Percentiles rank a stretch among this genome's conserved stretches.
phyloP scores from a whole-genome alignment of 2,329 filamentous ascomycete species.

The Ceratocystis alfenasii region DNA sequence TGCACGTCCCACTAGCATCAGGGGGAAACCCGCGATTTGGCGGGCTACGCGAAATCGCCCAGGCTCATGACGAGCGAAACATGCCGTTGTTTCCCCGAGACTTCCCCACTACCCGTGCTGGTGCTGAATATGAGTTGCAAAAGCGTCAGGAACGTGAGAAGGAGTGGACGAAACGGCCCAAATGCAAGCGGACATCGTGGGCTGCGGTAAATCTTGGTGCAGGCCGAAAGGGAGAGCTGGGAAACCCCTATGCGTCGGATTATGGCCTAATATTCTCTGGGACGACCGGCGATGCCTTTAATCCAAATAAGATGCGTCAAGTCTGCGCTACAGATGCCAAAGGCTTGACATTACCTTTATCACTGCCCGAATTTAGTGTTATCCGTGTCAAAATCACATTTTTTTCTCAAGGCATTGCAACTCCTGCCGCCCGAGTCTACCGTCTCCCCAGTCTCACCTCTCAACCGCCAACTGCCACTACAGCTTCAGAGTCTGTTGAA shows the following conservation, averaged over 20 bases:
- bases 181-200: constrained; percentile 69
- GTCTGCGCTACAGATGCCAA: constrained; percentile 1
- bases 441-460: constrained; percentile 49
- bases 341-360: background rate
- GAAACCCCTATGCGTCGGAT: constrained; percentile 70
- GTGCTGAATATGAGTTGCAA: constrained; percentile 62
- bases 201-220: constrained; percentile 60
- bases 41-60: constrained; percentile 65
- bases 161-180: constrained; percentile 47
- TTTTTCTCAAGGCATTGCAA: constrained; percentile 56
- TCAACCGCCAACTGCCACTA: constrained; percentile 18
- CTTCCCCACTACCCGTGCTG: constrained; percentile 65
- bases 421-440: constrained; percentile 69
- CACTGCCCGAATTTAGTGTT: constrained; percentile 27
- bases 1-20: constrained; percentile 67
- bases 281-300: constrained; percentile 20
- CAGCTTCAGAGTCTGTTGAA: constrained; percentile 29
- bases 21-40: constrained; percentile 75
- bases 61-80: constrained; percentile 69
- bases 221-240: constrained; percentile 68
- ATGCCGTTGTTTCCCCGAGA: constrained; percentile 79
- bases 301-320: constrained; percentile 20
- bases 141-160: constrained; percentile 42
- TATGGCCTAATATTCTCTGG: constrained; percentile 56
- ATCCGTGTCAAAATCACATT: constrained; percentile 57